A percentile compares a stretch with the other conserved stretches of the same genome.
These are phyloP conservation scores for Phytopythium kandeliae DNA, from an alignment of 352 stramenopile species.

Conservation along the genomic window DNA sequence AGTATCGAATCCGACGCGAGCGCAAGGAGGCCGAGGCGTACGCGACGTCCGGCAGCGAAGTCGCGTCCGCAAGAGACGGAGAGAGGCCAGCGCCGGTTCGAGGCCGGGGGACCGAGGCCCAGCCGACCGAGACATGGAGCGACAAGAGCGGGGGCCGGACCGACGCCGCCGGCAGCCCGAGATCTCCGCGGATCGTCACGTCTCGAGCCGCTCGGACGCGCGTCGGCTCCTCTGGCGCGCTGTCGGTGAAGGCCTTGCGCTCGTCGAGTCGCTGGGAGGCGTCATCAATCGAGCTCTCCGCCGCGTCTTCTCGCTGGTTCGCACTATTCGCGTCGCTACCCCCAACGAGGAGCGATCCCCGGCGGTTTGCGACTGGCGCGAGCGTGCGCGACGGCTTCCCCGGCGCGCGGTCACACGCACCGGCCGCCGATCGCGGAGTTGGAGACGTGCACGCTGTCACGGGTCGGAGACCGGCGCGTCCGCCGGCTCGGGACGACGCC, in stretches of 20 bases:
- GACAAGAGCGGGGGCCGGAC: not conserved
- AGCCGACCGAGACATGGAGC: conserved; percentile 7
- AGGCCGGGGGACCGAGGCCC: conserved; percentile 7
- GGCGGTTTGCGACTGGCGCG: not conserved
- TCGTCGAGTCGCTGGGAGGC: no score
- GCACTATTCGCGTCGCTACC: not conserved
- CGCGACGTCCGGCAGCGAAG: conserved; percentile 11
- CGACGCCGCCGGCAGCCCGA: conserved; percentile 1
- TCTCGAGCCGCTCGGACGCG: not conserved
- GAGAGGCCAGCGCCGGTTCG: conserved; percentile 8
- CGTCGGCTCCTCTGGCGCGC: not conserved
- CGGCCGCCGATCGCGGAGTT: not conserved
- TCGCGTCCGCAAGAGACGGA: conserved; percentile 7
- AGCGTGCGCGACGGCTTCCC: not conserved
- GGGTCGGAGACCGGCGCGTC: conserved; percentile 9
- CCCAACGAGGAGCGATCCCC: not conserved
- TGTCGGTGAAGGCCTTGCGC: no score
- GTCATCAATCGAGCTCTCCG: not conserved
- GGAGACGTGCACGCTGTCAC: conserved; percentile 4
- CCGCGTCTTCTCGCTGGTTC: conserved; percentile 1
- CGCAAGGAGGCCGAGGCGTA: not conserved
- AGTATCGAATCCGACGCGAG: not conserved
- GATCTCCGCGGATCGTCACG: conserved; percentile 5
- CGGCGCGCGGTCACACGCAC: not conserved
- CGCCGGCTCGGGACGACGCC: not conserved